A percentile compares a stretch with the other conserved stretches of the same genome.
Evolutionary conservation across 2,329 filamentous ascomycete genomes (phyloP).

Genomic region (Drechslerella dactyloides): DNA sequence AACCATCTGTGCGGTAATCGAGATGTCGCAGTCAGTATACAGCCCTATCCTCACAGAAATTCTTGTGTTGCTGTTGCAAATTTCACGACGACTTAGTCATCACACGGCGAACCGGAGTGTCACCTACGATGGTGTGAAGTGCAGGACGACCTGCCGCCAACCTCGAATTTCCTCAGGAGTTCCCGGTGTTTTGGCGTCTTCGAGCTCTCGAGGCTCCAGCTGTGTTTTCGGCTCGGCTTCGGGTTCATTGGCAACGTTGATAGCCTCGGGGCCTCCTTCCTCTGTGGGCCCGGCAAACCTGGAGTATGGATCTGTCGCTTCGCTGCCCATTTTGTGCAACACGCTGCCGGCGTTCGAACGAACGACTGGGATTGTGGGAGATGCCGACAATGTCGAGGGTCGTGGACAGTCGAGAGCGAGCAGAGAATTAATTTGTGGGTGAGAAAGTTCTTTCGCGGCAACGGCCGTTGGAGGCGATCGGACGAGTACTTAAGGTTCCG

Average conservation of each 20-base stretch:
- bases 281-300: constrained; percentile 30
- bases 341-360: background rate
- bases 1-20: constrained; percentile 62
- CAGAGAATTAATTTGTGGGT: background rate
- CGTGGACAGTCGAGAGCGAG: background rate
- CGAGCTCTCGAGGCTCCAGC: constrained; percentile 16
- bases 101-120: background rate
- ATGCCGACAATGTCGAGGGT: background rate
- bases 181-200: constrained; percentile 15
- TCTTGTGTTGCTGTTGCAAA: background rate
- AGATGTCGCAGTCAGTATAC: constrained; percentile 16
- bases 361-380: background rate
- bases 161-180: constrained; percentile 53
- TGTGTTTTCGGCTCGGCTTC: constrained; percentile 1
- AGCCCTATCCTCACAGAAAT: too few relatives aligned
- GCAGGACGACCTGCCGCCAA: constrained; percentile 62
- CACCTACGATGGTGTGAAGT: constrained; percentile 65
- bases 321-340: constrained; percentile 10
- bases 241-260: background rate
- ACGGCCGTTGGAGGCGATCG: background rate
- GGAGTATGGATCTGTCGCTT: constrained; percentile 32
- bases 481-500: constrained; percentile 5
- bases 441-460: background rate
- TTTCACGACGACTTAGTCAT: background rate
- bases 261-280: constrained; percentile 8